phyloP scores from a whole-genome alignment of 2,329 filamentous ascomycete genomes.

The Cladosporium sp. region DNA sequence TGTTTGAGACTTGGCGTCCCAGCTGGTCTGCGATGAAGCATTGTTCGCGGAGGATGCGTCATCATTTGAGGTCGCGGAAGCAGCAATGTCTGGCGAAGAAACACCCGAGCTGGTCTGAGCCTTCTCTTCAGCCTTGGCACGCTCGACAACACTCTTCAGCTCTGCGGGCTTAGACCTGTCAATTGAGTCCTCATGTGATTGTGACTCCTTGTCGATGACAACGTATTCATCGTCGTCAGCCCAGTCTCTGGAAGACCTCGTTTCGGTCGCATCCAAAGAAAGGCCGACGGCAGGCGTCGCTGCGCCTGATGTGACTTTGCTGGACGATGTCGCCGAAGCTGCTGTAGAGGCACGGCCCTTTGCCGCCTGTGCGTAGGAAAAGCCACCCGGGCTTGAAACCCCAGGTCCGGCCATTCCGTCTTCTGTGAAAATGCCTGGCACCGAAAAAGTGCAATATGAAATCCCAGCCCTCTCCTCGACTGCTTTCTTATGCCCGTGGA shows the following conservation, averaged over 20 bases:
- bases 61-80: constrained; percentile 55
- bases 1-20: constrained; percentile 62
- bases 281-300: constrained; percentile 39
- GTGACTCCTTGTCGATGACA: constrained; percentile 32
- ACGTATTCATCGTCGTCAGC: constrained; percentile 46
- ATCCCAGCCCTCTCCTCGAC: not conserved
- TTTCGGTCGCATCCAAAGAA: constrained; percentile 27
- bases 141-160: constrained; percentile 26
- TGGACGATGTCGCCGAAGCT: constrained; percentile 40
- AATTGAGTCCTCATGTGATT: constrained; percentile 22
- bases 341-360: constrained; percentile 62
- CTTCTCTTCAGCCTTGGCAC: constrained; percentile 27
- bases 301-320: constrained; percentile 42
- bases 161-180: constrained; percentile 25
- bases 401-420: constrained; percentile 11
- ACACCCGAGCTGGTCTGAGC: constrained; percentile 26
- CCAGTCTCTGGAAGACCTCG: constrained; percentile 36
- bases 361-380: constrained; percentile 94
- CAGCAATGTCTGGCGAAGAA: constrained; percentile 52
- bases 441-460: not conserved
- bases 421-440: not conserved
- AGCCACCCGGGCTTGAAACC: constrained; percentile 39
- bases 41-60: constrained; percentile 59
- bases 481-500: not conserved
- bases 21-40: constrained; percentile 57